These are phyloP conservation scores for Xylaria intraflava DNA, from an alignment of 495 filamentous ascomycete species.

Conservation along the genomic window DNA sequence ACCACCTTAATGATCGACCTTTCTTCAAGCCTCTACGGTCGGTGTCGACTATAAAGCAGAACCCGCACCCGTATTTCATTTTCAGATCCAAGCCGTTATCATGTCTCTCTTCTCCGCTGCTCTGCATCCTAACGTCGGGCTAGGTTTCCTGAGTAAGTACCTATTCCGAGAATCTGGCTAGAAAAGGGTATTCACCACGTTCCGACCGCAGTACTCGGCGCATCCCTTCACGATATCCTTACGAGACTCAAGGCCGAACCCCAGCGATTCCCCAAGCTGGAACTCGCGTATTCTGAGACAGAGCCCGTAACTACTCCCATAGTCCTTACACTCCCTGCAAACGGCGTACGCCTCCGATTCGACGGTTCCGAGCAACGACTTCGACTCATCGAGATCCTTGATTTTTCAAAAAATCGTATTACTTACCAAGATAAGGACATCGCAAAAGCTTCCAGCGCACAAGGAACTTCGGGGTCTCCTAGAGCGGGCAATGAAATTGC, in stretches of 20 bases:
- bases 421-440: slow-evolving; percentile 83
- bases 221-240: slow-evolving; percentile 82
- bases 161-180: background rate
- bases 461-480: slow-evolving; percentile 31
- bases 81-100: slow-evolving; percentile 15
- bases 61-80: background rate
- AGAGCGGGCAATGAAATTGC: slow-evolving; percentile 30
- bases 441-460: slow-evolving; percentile 51
- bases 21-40: background rate
- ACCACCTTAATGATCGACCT: background rate
- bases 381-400: slow-evolving; percentile 80
- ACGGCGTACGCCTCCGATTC: slow-evolving; percentile 85
- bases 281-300: slow-evolving; percentile 64
- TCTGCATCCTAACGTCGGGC: slow-evolving; percentile 65
- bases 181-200: slow-evolving; percentile 5
- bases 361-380: slow-evolving; percentile 90
- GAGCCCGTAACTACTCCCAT: slow-evolving; percentile 69
- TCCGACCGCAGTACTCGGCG: slow-evolving; percentile 62
- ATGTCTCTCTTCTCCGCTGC: slow-evolving; percentile 59
- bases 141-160: slow-evolving; percentile 70
- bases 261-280: slow-evolving; percentile 70
- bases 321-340: slow-evolving; percentile 65
- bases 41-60: background rate
- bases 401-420: slow-evolving; percentile 80
- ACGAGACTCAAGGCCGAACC: slow-evolving; percentile 79